Evolutionary conservation across 495 filamentous ascomycete species (phyloP), one percentile per base, ranked within the genome.

Genomic region (Halenospora varia): DNA sequence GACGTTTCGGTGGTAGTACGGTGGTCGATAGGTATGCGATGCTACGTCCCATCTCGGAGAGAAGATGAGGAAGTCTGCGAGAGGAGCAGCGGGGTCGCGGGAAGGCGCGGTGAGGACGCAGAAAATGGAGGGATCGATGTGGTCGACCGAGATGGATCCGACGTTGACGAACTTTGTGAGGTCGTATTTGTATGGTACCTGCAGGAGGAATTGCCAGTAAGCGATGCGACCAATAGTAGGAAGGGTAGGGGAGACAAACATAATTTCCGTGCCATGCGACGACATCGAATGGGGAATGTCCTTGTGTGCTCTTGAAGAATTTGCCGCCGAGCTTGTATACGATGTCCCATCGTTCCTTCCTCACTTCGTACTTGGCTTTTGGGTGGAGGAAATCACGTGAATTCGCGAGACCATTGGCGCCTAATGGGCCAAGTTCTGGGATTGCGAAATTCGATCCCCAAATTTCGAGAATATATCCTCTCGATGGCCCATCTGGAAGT

Each of bases 11-110:
- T 94, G 89, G 66, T 88, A 93, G 81, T 84, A 93, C 0, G 89
- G 90, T 29, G 88, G 88, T 19, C 88, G 81, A 77, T 90, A 93
- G 10, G 89, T 92, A 66, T 87, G 77, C 67, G 91, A 86, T 2
- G 73, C 77, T 0, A 92, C 89, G 0, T 89, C 74, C 89, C 89
- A 94, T 55, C 89, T 82, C 1, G 89, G 88, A 40, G 89, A 86
- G 72, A 93, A 92, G 58, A 90, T 86, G 57, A 90, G 88, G 62
- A 94, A 92, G 70, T 94, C 89, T 4, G 86, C 88, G 47, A 93
- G 74, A 3, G 89, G 84, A 2, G 87, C 90, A 10, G 88, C 88
- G 0, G 77, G 68, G 6, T 59, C 50, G 20, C 60, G 62, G 0
- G 87, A 88, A 1, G 82, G 85, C 2, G 85, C 88, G 3, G 88